Conservation (phyloP, 208 protist species). For the Perkinsela sp. region DNA sequence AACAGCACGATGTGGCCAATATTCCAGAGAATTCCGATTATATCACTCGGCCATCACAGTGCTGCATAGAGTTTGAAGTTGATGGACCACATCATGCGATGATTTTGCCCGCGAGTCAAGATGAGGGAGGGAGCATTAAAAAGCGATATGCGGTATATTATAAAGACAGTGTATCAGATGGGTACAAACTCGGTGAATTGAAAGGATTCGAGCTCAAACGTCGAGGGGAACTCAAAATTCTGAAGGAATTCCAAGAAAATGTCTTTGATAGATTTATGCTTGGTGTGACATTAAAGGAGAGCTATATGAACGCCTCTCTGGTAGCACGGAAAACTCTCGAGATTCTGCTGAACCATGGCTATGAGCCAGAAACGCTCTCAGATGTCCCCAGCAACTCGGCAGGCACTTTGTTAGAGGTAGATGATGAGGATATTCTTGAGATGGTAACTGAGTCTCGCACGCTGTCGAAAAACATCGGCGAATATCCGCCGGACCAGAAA, state of each 20-base stretch:
- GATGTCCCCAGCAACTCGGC: too few species aligned
- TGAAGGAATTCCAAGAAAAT: conserved; percentile 95
- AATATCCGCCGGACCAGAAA: conserved; percentile 91
- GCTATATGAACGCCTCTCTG: conserved; percentile 76
- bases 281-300: conserved; percentile 71
- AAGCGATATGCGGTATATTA: conserved; percentile 99
- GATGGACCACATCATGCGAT: conserved; percentile 98
- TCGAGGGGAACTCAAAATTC: conserved; percentile 94
- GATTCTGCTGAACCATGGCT: conserved; percentile 66
- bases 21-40: conserved; percentile 17
- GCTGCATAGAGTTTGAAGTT: conserved; percentile 98
- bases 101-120: conserved; percentile 91
- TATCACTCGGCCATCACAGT: conserved; percentile 48
- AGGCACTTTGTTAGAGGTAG: conserved; percentile 16
- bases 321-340: conserved; percentile 88
- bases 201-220: conserved; percentile 99
- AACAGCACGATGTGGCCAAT: background rate
- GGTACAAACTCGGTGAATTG: conserved; percentile 76
- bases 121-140: conserved; percentile 92
- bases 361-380: conserved; percentile 4
- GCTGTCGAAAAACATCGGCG: conserved; percentile 74
- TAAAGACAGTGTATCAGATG: conserved; percentile 25
- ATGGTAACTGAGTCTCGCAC: conserved; percentile 87
- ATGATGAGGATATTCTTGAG: conserved; percentile 80
- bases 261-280: conserved; percentile 84